A percentile compares a stretch with the other conserved stretches of the same genome.
These are phyloP conservation scores for Cyclanthera cordifolia DNA, from an alignment of 306 rosid genomes.

Conservation along the genomic window DNA sequence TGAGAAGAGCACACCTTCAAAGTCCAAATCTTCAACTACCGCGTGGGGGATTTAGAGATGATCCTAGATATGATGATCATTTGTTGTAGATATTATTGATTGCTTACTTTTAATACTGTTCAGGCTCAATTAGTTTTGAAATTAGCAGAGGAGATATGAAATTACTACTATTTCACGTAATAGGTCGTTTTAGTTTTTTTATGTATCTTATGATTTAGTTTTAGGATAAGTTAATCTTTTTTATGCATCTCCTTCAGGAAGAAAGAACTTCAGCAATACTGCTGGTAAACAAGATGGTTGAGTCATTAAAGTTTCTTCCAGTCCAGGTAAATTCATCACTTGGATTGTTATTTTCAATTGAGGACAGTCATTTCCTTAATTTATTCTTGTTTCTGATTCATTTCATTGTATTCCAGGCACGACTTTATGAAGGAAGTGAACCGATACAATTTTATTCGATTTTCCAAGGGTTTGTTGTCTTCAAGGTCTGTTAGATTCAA, in stretches of 20 bases:
- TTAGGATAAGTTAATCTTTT: neutral
- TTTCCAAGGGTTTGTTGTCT: slow-evolving; percentile 70
- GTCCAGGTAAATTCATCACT: slow-evolving; percentile 45
- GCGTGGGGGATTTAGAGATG: no score
- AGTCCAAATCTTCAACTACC: no score
- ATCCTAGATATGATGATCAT: neutral
- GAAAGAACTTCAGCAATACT: slow-evolving; percentile 66
- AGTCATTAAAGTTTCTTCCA: slow-evolving; percentile 71
- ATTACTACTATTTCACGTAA: neutral
- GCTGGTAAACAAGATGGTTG: slow-evolving; percentile 72
- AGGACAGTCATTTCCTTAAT: slow-evolving; percentile 4
- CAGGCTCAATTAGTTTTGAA: neutral
- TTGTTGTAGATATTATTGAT: neutral
- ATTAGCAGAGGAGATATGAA: neutral
- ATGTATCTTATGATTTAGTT: neutral
- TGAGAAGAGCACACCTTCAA: no score
- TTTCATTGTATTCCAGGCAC: slow-evolving; percentile 46
- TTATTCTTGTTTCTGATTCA: slow-evolving; percentile 25
- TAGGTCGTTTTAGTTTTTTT: neutral
- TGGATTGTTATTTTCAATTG: slow-evolving; percentile 4
- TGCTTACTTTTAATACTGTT: neutral
- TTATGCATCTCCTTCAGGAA: slow-evolving; percentile 36
- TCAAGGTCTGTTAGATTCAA: slow-evolving; percentile 50
- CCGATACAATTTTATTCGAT: slow-evolving; percentile 68
- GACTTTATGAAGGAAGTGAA: slow-evolving; percentile 80